Base-by-base conservation (phyloP, 345 rosid genomes). In the Microcos paniculata region DNA sequence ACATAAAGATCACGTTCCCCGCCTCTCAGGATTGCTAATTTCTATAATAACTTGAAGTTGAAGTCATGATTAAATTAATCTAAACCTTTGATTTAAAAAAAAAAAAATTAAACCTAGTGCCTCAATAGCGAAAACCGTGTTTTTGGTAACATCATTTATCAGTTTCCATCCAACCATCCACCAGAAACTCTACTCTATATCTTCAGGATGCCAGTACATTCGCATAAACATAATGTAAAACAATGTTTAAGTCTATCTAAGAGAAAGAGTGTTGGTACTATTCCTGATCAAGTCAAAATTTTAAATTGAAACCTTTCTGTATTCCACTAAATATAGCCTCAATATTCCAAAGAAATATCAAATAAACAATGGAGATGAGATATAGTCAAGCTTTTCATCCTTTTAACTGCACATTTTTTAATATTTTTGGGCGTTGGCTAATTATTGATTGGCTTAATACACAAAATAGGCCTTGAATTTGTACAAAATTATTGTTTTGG, bases 261-360 rank as follows among this genome's bases (percentile, higher is more conserved):
- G 31, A 19, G 8, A 53, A 62, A 19, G n/a, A n/a, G 13, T 52
- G 70, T 51, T 45, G 56, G 10, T 11, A 58, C 1, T 6, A 15
- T 71, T 69, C 45, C n/a, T 55, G 9, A 65, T 57, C 28, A 57
- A 67, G 64, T 40, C 70, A 75, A 85, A 77, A 64, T 70, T 66
- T 24, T 42, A 76, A 57, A 56, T 70, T 73, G n/a, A 79, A 80
- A 62, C 57, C 80, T 59, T 67, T 71, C 80, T 80, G 81, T 82
- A 70, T 16, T 76, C 86, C 86, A 74, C 77, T 62, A 52, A 31
- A 71, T 72, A 42, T 75, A 55, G 24, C 6, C 51, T 24, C 40
- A 43, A 35, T 70, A 63, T 55, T 61, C 21, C 38, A 55, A 16
- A 43, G 30, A 62, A 64, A 49, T 15, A 48, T 38, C 48, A 31